Percentiles rank a stretch among this genome's conserved stretches.
Evolutionary conservation across 805 yeast genomes (phyloP).

Genomic region (Teunomyces stri): DNA sequence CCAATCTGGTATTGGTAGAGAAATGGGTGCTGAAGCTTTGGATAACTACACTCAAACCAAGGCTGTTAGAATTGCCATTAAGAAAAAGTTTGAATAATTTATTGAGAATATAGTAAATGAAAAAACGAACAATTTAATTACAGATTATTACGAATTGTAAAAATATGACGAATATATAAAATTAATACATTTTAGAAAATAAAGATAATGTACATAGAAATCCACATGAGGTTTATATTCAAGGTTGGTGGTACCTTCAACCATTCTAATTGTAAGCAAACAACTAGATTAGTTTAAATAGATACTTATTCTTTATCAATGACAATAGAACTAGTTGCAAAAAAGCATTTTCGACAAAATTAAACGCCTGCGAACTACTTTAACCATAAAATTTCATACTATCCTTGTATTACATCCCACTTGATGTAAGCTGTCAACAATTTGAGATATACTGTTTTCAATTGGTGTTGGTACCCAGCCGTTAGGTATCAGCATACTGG

Average conservation of each 20-base stretch:
- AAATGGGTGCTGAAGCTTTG: slow-evolving; percentile 85
- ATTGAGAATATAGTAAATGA: neutral
- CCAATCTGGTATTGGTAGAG: slow-evolving; percentile 91
- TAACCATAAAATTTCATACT: no score
- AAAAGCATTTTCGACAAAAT: neutral
- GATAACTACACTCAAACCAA: slow-evolving; percentile 83
- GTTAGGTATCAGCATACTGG: no score
- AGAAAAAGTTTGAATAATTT: slow-evolving; percentile 8
- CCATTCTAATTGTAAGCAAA: no score
- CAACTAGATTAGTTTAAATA: no score
- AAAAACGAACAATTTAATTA: neutral
- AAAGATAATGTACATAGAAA: no score
- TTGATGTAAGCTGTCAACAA: no score
- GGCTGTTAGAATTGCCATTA: slow-evolving; percentile 63
- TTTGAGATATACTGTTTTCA: no score
- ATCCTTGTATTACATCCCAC: no score
- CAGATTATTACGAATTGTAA: neutral
- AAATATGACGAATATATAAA: neutral
- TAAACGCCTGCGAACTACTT: no score
- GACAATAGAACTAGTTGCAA: neutral
- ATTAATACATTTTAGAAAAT: neutral
- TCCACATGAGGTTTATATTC: no score
- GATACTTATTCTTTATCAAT: neutral
- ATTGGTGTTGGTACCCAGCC: no score
- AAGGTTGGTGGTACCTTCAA: no score